Conservation (phyloP, 1,284 basidiomycete species). For the Ganoderma multipileum region DNA sequence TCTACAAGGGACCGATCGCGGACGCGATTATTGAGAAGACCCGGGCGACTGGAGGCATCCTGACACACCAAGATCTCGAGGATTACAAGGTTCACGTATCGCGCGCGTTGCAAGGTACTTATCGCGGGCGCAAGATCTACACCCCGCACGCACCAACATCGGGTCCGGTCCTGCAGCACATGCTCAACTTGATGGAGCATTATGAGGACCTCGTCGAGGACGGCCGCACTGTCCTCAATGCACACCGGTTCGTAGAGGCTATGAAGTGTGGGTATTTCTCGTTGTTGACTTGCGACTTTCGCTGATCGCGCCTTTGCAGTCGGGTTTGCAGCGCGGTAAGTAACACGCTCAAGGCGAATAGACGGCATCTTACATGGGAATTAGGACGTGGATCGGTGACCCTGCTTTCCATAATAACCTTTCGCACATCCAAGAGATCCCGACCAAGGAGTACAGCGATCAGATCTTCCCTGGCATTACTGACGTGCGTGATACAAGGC, state of each 20-base stretch:
- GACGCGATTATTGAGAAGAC: constrained; percentile 76
- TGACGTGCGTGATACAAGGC: constrained; percentile 61
- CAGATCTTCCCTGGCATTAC: constrained; percentile 73
- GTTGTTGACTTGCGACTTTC: neutral
- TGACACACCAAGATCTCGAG: constrained; percentile 75
- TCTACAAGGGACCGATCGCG: constrained; percentile 83
- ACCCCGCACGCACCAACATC: constrained; percentile 86
- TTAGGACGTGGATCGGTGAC: constrained; percentile 84
- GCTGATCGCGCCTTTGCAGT: constrained; percentile 42
- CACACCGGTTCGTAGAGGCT: constrained; percentile 78
- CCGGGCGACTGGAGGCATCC: constrained; percentile 76
- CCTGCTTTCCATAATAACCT: constrained; percentile 67
- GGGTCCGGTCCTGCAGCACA: constrained; percentile 80
- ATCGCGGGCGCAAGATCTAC: constrained; percentile 81
- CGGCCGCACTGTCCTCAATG: constrained; percentile 61
- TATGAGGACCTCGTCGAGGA: constrained; percentile 59
- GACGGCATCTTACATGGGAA: constrained; percentile 1
- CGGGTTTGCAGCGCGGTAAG: constrained; percentile 77
- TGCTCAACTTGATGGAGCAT: constrained; percentile 81
- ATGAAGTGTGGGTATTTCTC: constrained; percentile 66
- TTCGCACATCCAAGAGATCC: constrained; percentile 67
- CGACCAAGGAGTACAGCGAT: constrained; percentile 75
- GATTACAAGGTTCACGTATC: constrained; percentile 77
- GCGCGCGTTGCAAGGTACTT: constrained; percentile 79
- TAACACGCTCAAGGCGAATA: neutral